Conservation (phyloP, 495 filamentous ascomycete species). For the Penicillium silybi region DNA sequence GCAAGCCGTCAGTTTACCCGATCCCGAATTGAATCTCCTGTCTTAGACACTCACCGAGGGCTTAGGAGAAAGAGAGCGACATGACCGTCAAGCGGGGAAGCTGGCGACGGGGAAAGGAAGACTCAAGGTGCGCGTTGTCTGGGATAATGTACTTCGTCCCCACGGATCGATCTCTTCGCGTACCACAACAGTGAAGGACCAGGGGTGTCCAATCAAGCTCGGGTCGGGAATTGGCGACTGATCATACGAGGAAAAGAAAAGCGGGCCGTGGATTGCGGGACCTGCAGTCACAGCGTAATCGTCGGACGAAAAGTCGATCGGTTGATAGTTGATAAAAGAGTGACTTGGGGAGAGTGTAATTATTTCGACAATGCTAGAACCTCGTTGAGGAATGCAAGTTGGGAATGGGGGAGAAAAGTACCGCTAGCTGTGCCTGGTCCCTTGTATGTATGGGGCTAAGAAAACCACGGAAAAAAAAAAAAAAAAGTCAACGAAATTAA, state of each 20-base stretch:
- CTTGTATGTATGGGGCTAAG: constrained; percentile 4
- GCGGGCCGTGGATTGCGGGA: not conserved
- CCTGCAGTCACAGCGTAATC: not conserved
- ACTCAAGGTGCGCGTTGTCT: not conserved
- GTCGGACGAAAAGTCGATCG: not conserved
- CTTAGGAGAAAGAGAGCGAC: constrained; percentile 19
- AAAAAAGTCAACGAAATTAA: constrained; percentile 1
- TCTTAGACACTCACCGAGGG: constrained; percentile 12
- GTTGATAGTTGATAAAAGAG: not conserved
- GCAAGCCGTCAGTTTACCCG: constrained; percentile 1
- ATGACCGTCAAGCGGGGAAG: constrained; percentile 17
- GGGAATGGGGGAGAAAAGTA: constrained; percentile 8
- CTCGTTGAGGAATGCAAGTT: constrained; percentile 13
- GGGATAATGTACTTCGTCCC: not conserved
- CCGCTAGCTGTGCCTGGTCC: not conserved
- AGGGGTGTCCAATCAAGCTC: constrained; percentile 17
- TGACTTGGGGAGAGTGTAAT: constrained; percentile 3
- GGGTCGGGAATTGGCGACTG: constrained; percentile 8
- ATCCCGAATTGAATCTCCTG: not conserved
- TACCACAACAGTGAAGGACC: constrained; percentile 2
- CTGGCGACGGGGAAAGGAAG: constrained; percentile 2
- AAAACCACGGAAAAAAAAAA: constrained; percentile 5
- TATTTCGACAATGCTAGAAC: not conserved
- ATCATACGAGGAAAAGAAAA: constrained; percentile 18
- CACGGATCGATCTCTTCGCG: constrained; percentile 12